Evolutionary conservation across 768 basidiomycete species (phyloP).

Genomic region (Royoungia palumana): DNA sequence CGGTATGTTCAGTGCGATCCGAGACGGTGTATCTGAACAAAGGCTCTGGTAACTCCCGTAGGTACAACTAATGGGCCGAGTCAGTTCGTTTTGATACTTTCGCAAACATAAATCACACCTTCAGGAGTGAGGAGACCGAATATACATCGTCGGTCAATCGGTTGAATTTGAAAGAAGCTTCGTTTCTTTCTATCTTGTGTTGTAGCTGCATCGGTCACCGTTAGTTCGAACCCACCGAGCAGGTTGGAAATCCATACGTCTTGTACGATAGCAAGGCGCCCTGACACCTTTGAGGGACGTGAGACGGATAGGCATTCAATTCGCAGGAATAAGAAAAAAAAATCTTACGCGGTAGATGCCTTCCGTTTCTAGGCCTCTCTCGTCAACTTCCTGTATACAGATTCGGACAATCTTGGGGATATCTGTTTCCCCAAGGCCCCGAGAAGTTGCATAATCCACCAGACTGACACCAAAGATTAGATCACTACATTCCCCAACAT

Average conservation of each 20-base stretch:
- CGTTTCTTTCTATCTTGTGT: slow-evolving; percentile 84
- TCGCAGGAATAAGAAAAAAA: neutral
- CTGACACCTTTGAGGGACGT: slow-evolving; percentile 58
- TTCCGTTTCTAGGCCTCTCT: slow-evolving; percentile 71
- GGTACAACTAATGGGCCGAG: slow-evolving; percentile 52
- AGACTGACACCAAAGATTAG: slow-evolving; percentile 87
- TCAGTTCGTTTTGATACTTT: slow-evolving; percentile 2
- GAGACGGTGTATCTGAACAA: slow-evolving; percentile 77
- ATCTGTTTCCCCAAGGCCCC: slow-evolving; percentile 66
- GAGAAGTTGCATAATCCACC: slow-evolving; percentile 84
- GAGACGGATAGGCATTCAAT: slow-evolving; percentile 2
- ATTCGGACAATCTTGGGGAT: slow-evolving; percentile 78
- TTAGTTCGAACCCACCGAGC: neutral
- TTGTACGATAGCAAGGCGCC: slow-evolving; percentile 81
- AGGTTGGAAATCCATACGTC: slow-evolving; percentile 46
- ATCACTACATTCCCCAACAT: slow-evolving; percentile 83
- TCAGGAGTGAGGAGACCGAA: slow-evolving; percentile 79
- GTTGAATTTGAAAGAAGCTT: slow-evolving; percentile 70
- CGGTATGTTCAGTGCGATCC: slow-evolving; percentile 79
- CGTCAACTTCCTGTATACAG: slow-evolving; percentile 81
- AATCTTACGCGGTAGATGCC: slow-evolving; percentile 72
- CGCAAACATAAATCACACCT: slow-evolving; percentile 43
- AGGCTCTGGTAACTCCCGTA: slow-evolving; percentile 87
- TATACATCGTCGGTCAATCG: slow-evolving; percentile 73
- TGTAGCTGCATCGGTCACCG: slow-evolving; percentile 51